Conservation (phyloP, 345 rosid genomes). For the Cardamine resedifolia region DNA sequence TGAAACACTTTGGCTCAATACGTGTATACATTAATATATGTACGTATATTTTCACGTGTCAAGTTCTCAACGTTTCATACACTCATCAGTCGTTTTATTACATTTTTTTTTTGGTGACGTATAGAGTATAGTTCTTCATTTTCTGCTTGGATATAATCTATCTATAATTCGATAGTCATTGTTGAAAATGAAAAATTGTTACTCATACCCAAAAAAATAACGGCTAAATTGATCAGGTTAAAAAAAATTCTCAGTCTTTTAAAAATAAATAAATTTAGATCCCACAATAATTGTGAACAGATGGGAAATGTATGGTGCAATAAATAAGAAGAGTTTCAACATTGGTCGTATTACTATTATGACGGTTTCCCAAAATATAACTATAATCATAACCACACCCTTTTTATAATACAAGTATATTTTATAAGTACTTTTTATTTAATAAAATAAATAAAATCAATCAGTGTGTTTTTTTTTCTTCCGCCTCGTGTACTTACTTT, state of each 20-base stretch:
- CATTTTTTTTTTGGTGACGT: conserved; percentile 17
- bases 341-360: conserved; percentile 26
- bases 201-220: not conserved
- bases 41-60: conserved; percentile 31
- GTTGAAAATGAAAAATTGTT: not conserved
- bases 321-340: conserved; percentile 34
- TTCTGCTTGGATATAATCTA: conserved; percentile 12
- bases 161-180: not conserved
- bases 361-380: conserved; percentile 37
- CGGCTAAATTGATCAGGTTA: not conserved
- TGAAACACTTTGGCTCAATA: conserved; percentile 26
- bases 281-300: conserved; percentile 27
- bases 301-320: conserved; percentile 33
- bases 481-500: conserved; percentile 36
- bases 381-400: conserved; percentile 31
- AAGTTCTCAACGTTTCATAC: conserved; percentile 22
- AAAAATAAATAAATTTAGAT: not conserved
- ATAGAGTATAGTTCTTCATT: conserved; percentile 4
- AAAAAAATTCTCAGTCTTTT: no score
- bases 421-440: not conserved
- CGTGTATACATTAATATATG: not conserved
- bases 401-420: not conserved
- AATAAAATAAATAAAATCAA: not conserved
- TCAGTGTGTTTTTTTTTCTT: conserved; percentile 28
- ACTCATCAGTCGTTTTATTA: not conserved